Base-by-base conservation (phyloP, 805 yeast genomes). In the Myxozyma sirexii region DNA sequence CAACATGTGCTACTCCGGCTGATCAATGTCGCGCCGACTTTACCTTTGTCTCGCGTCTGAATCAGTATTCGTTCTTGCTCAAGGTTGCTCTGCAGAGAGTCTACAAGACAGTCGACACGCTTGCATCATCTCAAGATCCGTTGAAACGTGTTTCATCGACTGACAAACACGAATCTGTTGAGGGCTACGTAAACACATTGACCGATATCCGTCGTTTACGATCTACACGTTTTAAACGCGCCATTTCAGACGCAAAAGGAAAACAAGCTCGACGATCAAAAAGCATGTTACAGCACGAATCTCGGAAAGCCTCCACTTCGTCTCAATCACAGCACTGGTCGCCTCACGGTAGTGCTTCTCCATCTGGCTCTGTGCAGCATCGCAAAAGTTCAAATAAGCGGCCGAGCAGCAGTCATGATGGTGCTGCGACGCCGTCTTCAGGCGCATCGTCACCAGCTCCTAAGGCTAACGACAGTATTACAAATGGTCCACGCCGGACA, bases 51-150 rank as follows among this genome's bases (percentile, higher is more conserved):
- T 80, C 90, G 4, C 85, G 84, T 60, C 80, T 90, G 49, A 74
- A 83, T 19, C 98, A 94, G 73, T 80, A 91, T 69, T 78, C 86
- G 19, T 90, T 84, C 70, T 75, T 94, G 47, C 76, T 92, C 65
- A 87, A 88, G 68, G 90, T 94, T 63, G 98, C 98, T 0, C 77
- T 92, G 48, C 82, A 87, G 2, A 79, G 97, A 57, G 87, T 46
- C 42, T 64, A 17, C 57, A 50, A 43, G 47, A 60, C 54, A 1
- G 47, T 33, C 21, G 57, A 56, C 23, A 21, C 51, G 6, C 21
- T 23, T 17, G 43, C 29, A 12, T 27, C 49, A 10, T 42, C 42
- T 19, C 50, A 46, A n/a, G 63, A 46, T 10, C 39, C 27, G 3
- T 47, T 53, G 29, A 45, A 49, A 21, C 47, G 59, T 8, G 47